Evolutionary conservation across 2,329 filamentous ascomycete species (phyloP), one percentile per base, ranked within the genome.

Genomic region (Rosellinia necatrix): DNA sequence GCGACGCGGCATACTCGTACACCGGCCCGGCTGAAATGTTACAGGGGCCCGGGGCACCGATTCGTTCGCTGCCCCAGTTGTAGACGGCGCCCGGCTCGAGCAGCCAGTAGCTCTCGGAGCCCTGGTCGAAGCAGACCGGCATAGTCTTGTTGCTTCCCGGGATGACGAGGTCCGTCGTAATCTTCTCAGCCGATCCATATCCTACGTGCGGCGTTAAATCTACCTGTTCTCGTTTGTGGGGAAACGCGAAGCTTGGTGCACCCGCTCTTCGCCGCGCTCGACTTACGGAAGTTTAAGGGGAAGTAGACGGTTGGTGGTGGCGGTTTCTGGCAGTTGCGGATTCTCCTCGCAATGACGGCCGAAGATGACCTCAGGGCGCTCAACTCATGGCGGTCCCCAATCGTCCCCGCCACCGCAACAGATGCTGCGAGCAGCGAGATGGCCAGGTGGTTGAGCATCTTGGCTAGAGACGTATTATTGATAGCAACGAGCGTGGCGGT

Each of bases 61-160:
- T n/a, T 17, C 2, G 37, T n/a, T 55, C 53, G 29, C 15, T 24
- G 9, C 56, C 56, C 56, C 56, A 58, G 32, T 59, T 59, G 19
- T 41, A 41, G 7, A 50, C 29, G 7, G 52, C 47, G 24, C 41
- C 51, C 3, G 59, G 61, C 5, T 56, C 62, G 27, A 66, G 61
- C 6, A 68, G 35, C 48, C 59, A 68, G 43, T 63, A 68, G 57
- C 60, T 61, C 38, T 66, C 60, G 42, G 56, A 61, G 12, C 66
- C 64, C 25, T 63, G 59, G 37, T 68, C 66, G 48, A 64, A 66
- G 15, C 61, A 56, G 6, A 66, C 61, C 43, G 62, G 58, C 44
- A 69, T 61, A 7, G 59, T 61, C 24, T 40, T 43, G 51, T 67
- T 62, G 15, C 49, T 49, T 24, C 53, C 60, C 8, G 66, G 62